These are phyloP conservation scores for Byssothecium circinans DNA, from an alignment of 2,329 filamentous ascomycete genomes.

Conservation along the genomic window DNA sequence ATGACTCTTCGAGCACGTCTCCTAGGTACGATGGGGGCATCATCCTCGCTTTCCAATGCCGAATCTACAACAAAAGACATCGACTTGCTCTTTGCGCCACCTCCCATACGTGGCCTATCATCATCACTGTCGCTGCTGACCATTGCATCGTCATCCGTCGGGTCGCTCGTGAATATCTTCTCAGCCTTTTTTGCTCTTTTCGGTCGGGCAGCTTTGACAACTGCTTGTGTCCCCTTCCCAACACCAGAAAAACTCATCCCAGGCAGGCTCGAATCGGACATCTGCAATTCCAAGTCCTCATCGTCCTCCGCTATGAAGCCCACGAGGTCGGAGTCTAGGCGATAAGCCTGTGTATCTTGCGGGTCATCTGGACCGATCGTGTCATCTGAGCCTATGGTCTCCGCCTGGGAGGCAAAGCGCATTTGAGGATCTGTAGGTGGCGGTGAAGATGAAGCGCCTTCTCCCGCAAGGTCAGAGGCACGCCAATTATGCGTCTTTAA, in stretches of 20 bases:
- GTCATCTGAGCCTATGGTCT: slow-evolving; percentile 49
- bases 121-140: slow-evolving; percentile 42
- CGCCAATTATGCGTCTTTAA: slow-evolving; percentile 29
- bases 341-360: slow-evolving; percentile 46
- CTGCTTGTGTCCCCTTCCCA: slow-evolving; percentile 38
- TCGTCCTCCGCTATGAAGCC: slow-evolving; percentile 52
- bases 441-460: slow-evolving; percentile 40
- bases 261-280: slow-evolving; percentile 38
- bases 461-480: slow-evolving; percentile 32
- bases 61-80: slow-evolving; percentile 26
- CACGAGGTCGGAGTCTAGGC: slow-evolving; percentile 49
- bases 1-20: slow-evolving; percentile 33
- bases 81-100: slow-evolving; percentile 15
- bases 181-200: slow-evolving; percentile 25
- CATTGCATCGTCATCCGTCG: slow-evolving; percentile 35
- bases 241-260: slow-evolving; percentile 28
- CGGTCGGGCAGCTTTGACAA: slow-evolving; percentile 26
- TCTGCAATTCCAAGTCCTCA: slow-evolving; percentile 32
- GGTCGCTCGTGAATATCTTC: slow-evolving; percentile 41
- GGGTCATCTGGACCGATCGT: slow-evolving; percentile 42
- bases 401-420: slow-evolving; percentile 41
- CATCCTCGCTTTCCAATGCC: slow-evolving; percentile 21
- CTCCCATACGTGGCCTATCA: slow-evolving; percentile 16
- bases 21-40: slow-evolving; percentile 23
- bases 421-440: slow-evolving; percentile 45